Evolutionary conservation across 176 grass and related monocot genomes (phyloP), one percentile per base, ranked within the genome.

Genomic region (Alopecurus myosuroides): DNA sequence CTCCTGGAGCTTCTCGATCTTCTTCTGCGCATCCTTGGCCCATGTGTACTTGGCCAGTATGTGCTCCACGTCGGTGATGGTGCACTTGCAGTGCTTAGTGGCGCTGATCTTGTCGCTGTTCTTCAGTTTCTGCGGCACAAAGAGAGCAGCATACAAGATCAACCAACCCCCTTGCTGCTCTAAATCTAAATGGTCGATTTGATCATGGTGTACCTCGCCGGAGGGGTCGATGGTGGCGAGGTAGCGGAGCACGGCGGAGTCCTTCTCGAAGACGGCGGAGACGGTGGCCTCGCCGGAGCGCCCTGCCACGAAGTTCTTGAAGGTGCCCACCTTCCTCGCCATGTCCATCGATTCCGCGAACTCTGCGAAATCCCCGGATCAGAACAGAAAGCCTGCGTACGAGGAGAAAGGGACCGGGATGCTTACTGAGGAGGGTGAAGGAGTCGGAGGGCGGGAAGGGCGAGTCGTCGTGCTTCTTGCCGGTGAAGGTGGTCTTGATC

Each of bases 1-100:
- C 55, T 91, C 90, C 76, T 95, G 90, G 53, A 98, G 87, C 80
- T 92, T 94, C 30, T 71, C 78, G 52, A 98, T 87, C 84, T 89
- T 98, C 84, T 84, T 94, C 70, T 98, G 93, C 8, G 97, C 97
- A n/a, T 95, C 89, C 82, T 94, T 98, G 35, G 97, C 93, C 93
- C 97, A 98, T 42, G 89, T 81, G 31, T 94, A 98, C 87, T 98
- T 98, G 25, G 89, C 91, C 50, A 98, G 76, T 70, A 95, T 89
- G 67, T 98, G 92, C 90, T 98, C 95, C 60, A 98, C 97, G 6
- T 98, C 97, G 23, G 93, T 75, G 85, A 95, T 95, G 19, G 93
- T 95, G 81, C 91, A 95, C 31, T 92, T 92, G 49, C 97, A 98
- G 81, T 98, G 89, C 84, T 98, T 95, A 31, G 84, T 87, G 30